Evolutionary conservation across 2,329 filamentous ascomycete species (phyloP).

Genomic region (Monilinia vaccinii-corymbosi): DNA sequence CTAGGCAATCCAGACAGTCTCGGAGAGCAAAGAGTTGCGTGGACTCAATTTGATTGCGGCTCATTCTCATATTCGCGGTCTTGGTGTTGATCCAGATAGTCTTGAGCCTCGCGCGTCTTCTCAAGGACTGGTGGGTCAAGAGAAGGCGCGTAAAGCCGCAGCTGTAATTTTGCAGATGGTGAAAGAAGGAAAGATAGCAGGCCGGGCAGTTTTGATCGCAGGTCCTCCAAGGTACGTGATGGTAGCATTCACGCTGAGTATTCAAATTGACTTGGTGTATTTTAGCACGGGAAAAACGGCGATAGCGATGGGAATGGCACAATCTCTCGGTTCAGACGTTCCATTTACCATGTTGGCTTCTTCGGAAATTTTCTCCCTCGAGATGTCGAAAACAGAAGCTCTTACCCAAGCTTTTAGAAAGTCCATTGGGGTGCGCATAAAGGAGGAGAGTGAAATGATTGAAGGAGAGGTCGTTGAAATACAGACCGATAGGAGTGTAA

Average conservation of each 20-base stretch:
- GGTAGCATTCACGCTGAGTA: not conserved
- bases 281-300: constrained; percentile 91
- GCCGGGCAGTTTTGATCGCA: constrained; percentile 86
- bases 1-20: constrained; percentile 68
- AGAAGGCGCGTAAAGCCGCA: constrained; percentile 92
- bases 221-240: constrained; percentile 69
- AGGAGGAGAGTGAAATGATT: constrained; percentile 98
- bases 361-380: constrained; percentile 95
- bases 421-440: constrained; percentile 95
- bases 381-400: constrained; percentile 99
- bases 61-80: constrained; percentile 93
- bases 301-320: constrained; percentile 97
- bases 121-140: constrained; percentile 90
- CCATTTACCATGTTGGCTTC: constrained; percentile 94
- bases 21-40: constrained; percentile 91
- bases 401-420: constrained; percentile 98
- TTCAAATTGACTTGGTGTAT: constrained; percentile 6
- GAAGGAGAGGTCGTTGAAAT: constrained; percentile 99
- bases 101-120: constrained; percentile 78
- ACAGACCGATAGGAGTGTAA: constrained; percentile 94
- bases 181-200: constrained; percentile 96
- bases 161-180: constrained; percentile 98
- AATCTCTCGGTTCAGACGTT: constrained; percentile 86
- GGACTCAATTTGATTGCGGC: constrained; percentile 96
- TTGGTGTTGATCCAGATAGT: constrained; percentile 86